A percentile compares a stretch with the other conserved stretches of the same genome.
These are phyloP conservation scores for Lecanicillium sp. DNA, from an alignment of 2,329 filamentous ascomycete genomes.

Conservation along the genomic window DNA sequence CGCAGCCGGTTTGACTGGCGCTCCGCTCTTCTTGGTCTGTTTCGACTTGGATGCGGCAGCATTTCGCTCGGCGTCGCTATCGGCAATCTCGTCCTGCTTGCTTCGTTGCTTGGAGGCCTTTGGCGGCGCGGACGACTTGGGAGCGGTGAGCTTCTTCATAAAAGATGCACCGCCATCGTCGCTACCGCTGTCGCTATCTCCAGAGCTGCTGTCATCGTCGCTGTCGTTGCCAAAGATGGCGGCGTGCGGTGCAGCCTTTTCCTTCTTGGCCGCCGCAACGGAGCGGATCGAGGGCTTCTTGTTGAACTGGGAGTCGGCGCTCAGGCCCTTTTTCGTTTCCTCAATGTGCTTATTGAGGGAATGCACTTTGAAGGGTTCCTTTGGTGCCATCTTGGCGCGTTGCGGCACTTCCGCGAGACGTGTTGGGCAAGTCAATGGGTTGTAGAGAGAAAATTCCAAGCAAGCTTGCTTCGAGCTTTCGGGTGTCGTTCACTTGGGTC, in stretches of 20 bases:
- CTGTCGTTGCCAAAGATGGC: conserved; percentile 24
- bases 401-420: background rate
- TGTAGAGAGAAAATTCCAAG: background rate
- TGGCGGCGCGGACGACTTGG: conserved; percentile 3
- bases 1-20: conserved; percentile 5
- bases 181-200: conserved; percentile 25
- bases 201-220: conserved; percentile 21
- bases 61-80: conserved; percentile 32
- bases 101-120: conserved; percentile 17
- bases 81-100: conserved; percentile 32
- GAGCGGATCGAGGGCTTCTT: conserved; percentile 19
- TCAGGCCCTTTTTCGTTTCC: conserved; percentile 27
- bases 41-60: conserved; percentile 15
- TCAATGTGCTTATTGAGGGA: conserved; percentile 30
- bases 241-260: conserved; percentile 16
- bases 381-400: conserved; percentile 26
- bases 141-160: conserved; percentile 22
- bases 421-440: conserved; percentile 2
- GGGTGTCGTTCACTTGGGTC: too few relatives aligned
- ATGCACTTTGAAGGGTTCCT: conserved; percentile 26
- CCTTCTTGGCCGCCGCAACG: conserved; percentile 20
- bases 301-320: conserved; percentile 21
- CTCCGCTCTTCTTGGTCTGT: conserved; percentile 7
- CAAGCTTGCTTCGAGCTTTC: too few relatives aligned
- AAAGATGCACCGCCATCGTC: conserved; percentile 21